phyloP scores from a whole-genome alignment of 2,329 filamentous ascomycete genomes.

The Cordyceps fumosorosea region DNA sequence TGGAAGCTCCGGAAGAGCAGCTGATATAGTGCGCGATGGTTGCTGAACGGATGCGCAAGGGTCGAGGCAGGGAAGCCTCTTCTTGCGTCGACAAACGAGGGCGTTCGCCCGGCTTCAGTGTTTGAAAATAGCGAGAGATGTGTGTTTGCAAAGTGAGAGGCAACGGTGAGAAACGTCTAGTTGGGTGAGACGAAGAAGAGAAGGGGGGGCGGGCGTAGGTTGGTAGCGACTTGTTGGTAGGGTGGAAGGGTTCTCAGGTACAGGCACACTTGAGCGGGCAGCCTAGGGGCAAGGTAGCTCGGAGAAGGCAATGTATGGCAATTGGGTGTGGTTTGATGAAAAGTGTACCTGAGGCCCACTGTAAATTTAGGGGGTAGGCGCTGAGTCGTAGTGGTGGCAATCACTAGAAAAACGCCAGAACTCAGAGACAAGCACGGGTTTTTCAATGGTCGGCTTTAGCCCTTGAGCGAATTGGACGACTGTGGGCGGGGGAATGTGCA shows the following conservation, averaged over 20 bases:
- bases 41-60: neutral
- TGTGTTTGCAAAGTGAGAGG: constrained; percentile 6
- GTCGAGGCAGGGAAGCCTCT: neutral
- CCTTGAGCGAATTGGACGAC: neutral
- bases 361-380: neutral
- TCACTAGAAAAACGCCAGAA: neutral
- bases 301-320: neutral
- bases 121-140: neutral
- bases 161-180: neutral
- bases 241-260: neutral
- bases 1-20: constrained; percentile 4
- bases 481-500: neutral
- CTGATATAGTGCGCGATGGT: constrained; percentile 4
- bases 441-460: neutral
- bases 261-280: neutral
- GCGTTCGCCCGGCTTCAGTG: neutral
- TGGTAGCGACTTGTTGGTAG: neutral
- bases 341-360: neutral
- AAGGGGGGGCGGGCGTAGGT: neutral
- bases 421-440: constrained; percentile 5
- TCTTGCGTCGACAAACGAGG: neutral
- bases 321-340: neutral
- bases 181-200: constrained; percentile 3
- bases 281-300: neutral
- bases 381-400: neutral